A percentile compares a stretch with the other conserved stretches of the same genome.
These are phyloP conservation scores for Aspergillus fischeri DNA, from an alignment of 2,329 filamentous ascomycete species.

Conservation along the genomic window DNA sequence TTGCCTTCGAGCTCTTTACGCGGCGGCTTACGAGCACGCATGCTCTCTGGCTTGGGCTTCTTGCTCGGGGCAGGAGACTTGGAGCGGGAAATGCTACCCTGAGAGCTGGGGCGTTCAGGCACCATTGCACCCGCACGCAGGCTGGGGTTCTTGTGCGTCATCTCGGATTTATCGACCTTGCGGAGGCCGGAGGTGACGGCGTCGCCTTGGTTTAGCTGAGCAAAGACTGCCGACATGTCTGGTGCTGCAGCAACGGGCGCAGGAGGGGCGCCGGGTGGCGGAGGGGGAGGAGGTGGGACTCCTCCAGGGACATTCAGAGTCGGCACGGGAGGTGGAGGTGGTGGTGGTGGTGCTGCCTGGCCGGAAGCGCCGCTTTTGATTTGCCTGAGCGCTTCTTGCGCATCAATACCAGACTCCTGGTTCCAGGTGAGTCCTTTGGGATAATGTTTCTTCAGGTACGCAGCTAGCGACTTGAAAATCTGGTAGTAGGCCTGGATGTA, in stretches of 20 bases:
- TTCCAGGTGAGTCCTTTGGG: conserved; percentile 83
- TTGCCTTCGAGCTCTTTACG: conserved; percentile 78
- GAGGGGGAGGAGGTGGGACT: conserved; percentile 63
- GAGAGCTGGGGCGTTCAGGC: conserved; percentile 52
- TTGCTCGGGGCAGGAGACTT: conserved; percentile 87
- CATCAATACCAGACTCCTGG: conserved; percentile 65
- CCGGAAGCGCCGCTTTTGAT: conserved; percentile 44
- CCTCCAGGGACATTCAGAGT: conserved; percentile 49
- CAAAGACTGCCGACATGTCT: conserved; percentile 85
- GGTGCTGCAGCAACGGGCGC: conserved; percentile 45
- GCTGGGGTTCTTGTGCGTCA: conserved; percentile 97
- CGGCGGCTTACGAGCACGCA: conserved; percentile 77
- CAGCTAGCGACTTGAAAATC: conserved; percentile 76
- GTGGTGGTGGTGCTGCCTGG: conserved; percentile 42
- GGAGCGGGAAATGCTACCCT: conserved; percentile 54
- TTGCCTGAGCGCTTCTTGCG: conserved; percentile 63
- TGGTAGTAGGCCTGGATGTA: conserved; percentile 93
- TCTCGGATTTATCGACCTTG: conserved; percentile 91
- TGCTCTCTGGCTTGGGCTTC: conserved; percentile 80
- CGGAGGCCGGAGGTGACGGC: conserved; percentile 82
- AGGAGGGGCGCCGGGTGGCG: conserved; percentile 61
- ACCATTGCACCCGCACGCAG: conserved; percentile 71
- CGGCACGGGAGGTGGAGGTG: conserved; percentile 48
- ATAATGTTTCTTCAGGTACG: conserved; percentile 82
- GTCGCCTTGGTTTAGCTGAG: conserved; percentile 82